A percentile compares a stretch with the other conserved stretches of the same genome.
Conservation (phyloP, 2,329 filamentous ascomycete species). For the Talaromyces sp. region DNA sequence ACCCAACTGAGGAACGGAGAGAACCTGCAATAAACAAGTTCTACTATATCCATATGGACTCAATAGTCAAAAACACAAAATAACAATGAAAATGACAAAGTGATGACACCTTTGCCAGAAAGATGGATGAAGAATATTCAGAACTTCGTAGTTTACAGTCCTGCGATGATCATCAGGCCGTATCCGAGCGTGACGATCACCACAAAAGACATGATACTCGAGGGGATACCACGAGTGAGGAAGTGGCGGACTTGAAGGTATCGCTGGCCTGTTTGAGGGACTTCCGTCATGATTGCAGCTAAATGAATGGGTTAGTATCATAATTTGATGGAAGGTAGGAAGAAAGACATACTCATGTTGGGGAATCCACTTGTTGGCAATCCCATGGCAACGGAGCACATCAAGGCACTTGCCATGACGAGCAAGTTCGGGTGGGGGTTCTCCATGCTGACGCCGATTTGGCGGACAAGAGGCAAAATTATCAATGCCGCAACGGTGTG, state of each 20-base stretch:
- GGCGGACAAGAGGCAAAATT: slow-evolving; percentile 83
- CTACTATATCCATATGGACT: no score
- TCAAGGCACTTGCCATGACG: slow-evolving; percentile 92
- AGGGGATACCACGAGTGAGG: slow-evolving; percentile 87
- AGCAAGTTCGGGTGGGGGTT: slow-evolving; percentile 90
- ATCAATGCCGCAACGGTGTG: slow-evolving; percentile 97
- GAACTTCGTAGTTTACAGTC: slow-evolving; percentile 50
- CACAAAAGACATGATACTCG: slow-evolving; percentile 76
- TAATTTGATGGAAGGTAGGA: slow-evolving; percentile 11
- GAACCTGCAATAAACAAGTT: no score
- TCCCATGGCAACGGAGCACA: slow-evolving; percentile 98
- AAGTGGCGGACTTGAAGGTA: slow-evolving; percentile 95
- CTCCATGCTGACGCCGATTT: slow-evolving; percentile 82
- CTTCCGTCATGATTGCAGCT: slow-evolving; percentile 99
- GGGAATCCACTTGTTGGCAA: slow-evolving; percentile 95
- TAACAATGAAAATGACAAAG: no score
- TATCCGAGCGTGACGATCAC: slow-evolving; percentile 91
- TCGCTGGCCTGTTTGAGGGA: slow-evolving; percentile 82
- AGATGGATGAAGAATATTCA: not conserved
- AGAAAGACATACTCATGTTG: slow-evolving; percentile 83
- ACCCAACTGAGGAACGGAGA: not conserved
- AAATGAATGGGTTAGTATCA: slow-evolving; percentile 9
- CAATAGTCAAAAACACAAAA: no score
- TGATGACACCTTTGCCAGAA: no score
- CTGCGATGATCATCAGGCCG: slow-evolving; percentile 78